Base-by-base conservation (phyloP, 352 stramenopile genomes). In the Globisporangium cederbergense region DNA sequence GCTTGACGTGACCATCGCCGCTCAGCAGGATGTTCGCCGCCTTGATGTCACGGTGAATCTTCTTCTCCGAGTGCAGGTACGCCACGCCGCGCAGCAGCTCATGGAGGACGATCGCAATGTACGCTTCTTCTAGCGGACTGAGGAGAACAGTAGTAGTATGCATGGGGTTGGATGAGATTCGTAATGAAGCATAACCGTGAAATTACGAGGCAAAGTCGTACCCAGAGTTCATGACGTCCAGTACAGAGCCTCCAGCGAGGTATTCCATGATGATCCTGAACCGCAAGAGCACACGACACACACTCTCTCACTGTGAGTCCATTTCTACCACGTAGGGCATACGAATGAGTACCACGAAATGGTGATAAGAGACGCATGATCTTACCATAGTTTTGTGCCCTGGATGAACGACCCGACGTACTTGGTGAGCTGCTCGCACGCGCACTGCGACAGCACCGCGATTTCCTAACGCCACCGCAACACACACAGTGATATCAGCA, bases 181-280 rank as follows among this genome's bases (percentile, higher is more conserved):
- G 7, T n/a, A 50, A 9, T 0, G 20, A 46, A 4, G 7, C n/a
- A 20, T 49, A 3, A 9, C 3, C 8, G 6, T 28, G 25, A 28
- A 22, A 49, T 49, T 20, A 22, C 3, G 50, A n/a, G 52, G 7
- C 18, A 38, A 22, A 28, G 63, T 60, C 10, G 52, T 72, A 88
- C 69, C 78, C 81, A 18, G 81, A 80, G 36, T 82, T 79, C 76
- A 98, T 93, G 47, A 91, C 75, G 62, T 98, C 90, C 43, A 93
- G 90, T 25, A 98, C 82, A 0, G 88, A 96, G 0, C 92, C 93
- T 3, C 91, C 92, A 13, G 95, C 83, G 42, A 98, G 88, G 71
- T 92, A 97, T 66, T 98, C 96, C 88, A 98, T 97, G 51, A 97
- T 85, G 68, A 98, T 98, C 77, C 88, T 91, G 20, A 20, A 16